These are phyloP conservation scores for Alisma plantagoaquatica DNA, from an alignment of 106 monocot species.

Conservation along the genomic window DNA sequence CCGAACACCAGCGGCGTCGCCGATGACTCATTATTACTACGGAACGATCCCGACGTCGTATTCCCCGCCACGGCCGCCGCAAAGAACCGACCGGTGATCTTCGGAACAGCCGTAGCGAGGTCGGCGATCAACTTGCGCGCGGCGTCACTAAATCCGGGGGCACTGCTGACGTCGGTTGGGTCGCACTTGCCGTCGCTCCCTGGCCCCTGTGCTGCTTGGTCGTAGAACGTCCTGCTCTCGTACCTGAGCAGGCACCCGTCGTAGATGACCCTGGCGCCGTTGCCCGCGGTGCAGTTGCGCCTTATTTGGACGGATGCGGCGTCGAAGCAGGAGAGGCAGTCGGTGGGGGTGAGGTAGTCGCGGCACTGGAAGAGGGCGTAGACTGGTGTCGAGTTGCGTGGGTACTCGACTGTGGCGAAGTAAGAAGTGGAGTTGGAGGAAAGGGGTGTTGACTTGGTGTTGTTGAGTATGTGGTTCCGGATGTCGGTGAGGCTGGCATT, in stretches of 20 bases:
- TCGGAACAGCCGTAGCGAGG: constrained; percentile 22
- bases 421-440: no score
- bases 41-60: neutral
- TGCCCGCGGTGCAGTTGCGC: constrained; percentile 27
- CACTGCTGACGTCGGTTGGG: neutral
- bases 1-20: constrained; percentile 30
- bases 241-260: constrained; percentile 59
- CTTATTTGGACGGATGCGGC: constrained; percentile 18
- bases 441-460: no score
- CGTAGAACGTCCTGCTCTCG: constrained; percentile 43
- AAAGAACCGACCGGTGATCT: constrained; percentile 11
- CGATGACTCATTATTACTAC: no score
- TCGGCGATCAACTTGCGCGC: constrained; percentile 19
- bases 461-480: constrained; percentile 16
- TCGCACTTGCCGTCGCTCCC: constrained; percentile 36
- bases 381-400: constrained; percentile 15
- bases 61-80: constrained; percentile 20
- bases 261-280: constrained; percentile 44
- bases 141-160: neutral
- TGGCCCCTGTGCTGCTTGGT: constrained; percentile 17
- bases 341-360: constrained; percentile 25
- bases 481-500: constrained; percentile 11
- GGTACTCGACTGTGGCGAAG: constrained; percentile 30
- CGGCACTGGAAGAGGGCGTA: constrained; percentile 50
- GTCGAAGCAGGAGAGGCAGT: constrained; percentile 37